These are phyloP conservation scores for Leccinum imitatum DNA, from an alignment of 768 basidiomycete genomes.

Conservation along the genomic window DNA sequence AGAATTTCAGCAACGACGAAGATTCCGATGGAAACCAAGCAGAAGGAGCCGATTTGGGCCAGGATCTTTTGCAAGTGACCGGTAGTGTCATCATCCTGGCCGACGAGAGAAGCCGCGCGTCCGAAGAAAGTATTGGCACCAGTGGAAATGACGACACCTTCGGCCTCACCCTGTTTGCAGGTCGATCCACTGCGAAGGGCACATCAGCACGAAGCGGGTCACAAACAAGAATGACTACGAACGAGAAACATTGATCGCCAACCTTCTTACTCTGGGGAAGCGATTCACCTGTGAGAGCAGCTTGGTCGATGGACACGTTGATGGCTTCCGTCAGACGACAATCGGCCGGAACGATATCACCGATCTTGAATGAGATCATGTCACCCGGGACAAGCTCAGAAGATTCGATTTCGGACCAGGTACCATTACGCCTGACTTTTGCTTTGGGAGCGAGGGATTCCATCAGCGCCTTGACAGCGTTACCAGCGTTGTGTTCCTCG, in stretches of 20 bases:
- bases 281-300: constrained; percentile 96
- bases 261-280: constrained; percentile 90
- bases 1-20: constrained; percentile 95
- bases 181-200: constrained; percentile 73
- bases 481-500: constrained; percentile 95
- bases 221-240: constrained; percentile 35
- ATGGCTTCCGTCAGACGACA: constrained; percentile 95
- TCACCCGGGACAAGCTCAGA: constrained; percentile 91
- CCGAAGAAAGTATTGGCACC: constrained; percentile 99
- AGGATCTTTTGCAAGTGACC: constrained; percentile 99
- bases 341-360: constrained; percentile 97
- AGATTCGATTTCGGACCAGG: constrained; percentile 91
- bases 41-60: constrained; percentile 97
- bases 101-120: constrained; percentile 96
- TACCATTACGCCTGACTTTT: constrained; percentile 82
- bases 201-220: neutral
- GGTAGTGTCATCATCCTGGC: constrained; percentile 95
- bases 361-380: constrained; percentile 97
- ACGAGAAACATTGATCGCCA: constrained; percentile 98
- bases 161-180: constrained; percentile 98
- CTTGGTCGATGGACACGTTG: constrained; percentile 98
- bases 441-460: constrained; percentile 99
- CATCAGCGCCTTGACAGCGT: constrained; percentile 99
- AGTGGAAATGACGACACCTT: constrained; percentile 98
- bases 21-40: constrained; percentile 91